Base-by-base conservation (phyloP, 2,329 filamentous ascomycete genomes). In the Cladosporium phlei region DNA sequence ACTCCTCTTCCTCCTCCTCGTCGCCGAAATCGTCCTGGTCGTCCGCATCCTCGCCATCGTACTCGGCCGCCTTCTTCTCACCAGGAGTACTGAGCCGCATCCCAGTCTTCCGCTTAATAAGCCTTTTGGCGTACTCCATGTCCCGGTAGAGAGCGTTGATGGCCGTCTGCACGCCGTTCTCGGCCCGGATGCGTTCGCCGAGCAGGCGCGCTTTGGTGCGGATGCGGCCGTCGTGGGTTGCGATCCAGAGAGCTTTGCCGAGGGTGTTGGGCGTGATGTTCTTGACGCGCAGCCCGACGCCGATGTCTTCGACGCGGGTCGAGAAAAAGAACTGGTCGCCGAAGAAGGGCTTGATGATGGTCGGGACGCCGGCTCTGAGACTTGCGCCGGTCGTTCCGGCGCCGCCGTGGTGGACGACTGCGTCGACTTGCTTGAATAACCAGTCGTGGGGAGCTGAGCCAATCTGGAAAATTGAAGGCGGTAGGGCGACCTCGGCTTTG, bases 251-350 rank as follows among this genome's bases (percentile, higher is more conserved):
- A 0, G 91, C 89, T 48, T 87, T 77, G 12, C 88, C 86, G 57
- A 98, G 91, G 28, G 84, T 79, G 54, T 80, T 85, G n/a, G 87
- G 84, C 17, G 93, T 94, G 72, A 95, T 81, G 66, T 88, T 93
- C 72, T 86, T 89, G 58, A 98, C 75, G 61, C 84, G 88, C 16
- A 95, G 83, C 0, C 93, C 93, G 2, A 97, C 93, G 0, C 93
- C 91, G 5, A 98, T 74, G 60, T 97, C 91, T 65, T 97, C 89
- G 1, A 97, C 86, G 3, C 93, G 79, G 22, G 77, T 80, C 5
- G 89, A 93, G 59, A 95, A 97, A 73, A 98, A 98, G 74, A 86
- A 96, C 63, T 98, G 93, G 59, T 98, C 93, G 4, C 93, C 93
- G 62, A 98, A 98, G 72, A 97, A 98, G 0, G 93, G 93, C 51